Percentiles rank a stretch among this genome's conserved stretches.
Conservation (phyloP, 139 green algal species). For the Deuterostichococcus epilithicus region DNA sequence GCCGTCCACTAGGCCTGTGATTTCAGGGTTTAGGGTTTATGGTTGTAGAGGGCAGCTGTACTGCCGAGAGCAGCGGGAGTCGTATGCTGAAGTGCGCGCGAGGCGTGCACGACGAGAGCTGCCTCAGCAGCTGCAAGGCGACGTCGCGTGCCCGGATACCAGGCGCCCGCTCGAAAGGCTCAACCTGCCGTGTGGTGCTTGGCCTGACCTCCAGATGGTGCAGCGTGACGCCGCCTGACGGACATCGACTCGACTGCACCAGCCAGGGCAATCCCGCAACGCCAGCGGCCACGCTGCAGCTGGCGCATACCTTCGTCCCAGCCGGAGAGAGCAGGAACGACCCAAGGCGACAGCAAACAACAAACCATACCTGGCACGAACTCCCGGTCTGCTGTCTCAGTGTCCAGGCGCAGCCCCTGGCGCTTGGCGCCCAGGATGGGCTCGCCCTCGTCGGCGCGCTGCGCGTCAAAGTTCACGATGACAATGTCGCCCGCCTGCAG, state of each 20-base stretch:
- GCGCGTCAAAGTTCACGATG: conserved; percentile 36
- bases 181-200: not conserved
- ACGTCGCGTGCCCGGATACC: not conserved
- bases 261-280: not conserved
- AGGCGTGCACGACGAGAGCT: not conserved
- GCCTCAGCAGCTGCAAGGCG: not conserved
- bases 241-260: not conserved
- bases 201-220: not conserved
- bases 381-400: conserved; percentile 31
- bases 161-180: not conserved
- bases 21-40: not conserved
- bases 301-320: not conserved
- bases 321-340: not conserved
- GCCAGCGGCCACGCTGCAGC: not conserved
- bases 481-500: conserved; percentile 41
- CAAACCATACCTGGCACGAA: conserved; percentile 34
- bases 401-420: conserved; percentile 44
- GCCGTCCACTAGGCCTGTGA: conserved; percentile 18
- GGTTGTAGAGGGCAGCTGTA: not conserved
- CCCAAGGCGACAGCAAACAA: not conserved
- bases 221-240: not conserved
- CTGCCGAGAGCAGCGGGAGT: not conserved
- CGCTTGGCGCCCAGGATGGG: conserved; percentile 15
- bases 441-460: conserved; percentile 14
- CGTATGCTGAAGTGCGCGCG: not conserved